Evolutionary conservation across 768 basidiomycete genomes (phyloP).

Genomic region (Termitomyces sp.): DNA sequence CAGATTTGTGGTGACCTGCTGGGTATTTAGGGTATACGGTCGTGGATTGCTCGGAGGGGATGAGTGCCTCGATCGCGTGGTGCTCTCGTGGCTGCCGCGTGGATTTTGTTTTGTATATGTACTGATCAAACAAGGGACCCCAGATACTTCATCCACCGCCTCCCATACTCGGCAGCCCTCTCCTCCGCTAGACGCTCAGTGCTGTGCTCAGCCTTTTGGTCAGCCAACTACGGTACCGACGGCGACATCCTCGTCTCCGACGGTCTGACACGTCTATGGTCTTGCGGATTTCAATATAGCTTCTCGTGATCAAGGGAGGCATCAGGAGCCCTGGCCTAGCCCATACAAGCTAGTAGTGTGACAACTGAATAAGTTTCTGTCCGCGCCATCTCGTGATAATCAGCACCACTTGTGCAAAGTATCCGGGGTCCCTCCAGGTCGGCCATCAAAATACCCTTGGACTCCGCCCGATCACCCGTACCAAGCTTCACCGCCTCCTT

Average conservation of each 20-base stretch:
- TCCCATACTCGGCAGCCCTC: background rate
- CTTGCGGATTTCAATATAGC: background rate
- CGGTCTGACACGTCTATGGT: background rate
- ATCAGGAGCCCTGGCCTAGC: background rate
- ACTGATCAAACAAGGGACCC: slow-evolving; percentile 16
- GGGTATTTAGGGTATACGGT: slow-evolving; percentile 1
- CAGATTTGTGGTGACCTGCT: slow-evolving; percentile 2
- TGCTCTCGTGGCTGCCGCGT: slow-evolving; percentile 42
- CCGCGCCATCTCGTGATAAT: too few relatives aligned
- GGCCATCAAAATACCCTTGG: background rate
- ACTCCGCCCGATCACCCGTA: background rate
- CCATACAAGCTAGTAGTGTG: background rate
- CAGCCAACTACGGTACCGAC: background rate
- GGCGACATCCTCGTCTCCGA: background rate
- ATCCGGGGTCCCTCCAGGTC: background rate
- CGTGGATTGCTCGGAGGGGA: slow-evolving; percentile 16
- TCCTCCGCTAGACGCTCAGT: background rate
- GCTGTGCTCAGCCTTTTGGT: background rate
- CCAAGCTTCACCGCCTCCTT: background rate
- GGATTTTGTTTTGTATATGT: slow-evolving; percentile 21
- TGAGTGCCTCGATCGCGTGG: slow-evolving; percentile 33
- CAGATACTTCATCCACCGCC: slow-evolving; percentile 10
- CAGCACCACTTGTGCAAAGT: background rate
- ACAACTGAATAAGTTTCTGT: background rate
- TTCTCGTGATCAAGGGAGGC: background rate